Base-by-base conservation (phyloP, 768 basidiomycete species). In the Russula foetens region DNA sequence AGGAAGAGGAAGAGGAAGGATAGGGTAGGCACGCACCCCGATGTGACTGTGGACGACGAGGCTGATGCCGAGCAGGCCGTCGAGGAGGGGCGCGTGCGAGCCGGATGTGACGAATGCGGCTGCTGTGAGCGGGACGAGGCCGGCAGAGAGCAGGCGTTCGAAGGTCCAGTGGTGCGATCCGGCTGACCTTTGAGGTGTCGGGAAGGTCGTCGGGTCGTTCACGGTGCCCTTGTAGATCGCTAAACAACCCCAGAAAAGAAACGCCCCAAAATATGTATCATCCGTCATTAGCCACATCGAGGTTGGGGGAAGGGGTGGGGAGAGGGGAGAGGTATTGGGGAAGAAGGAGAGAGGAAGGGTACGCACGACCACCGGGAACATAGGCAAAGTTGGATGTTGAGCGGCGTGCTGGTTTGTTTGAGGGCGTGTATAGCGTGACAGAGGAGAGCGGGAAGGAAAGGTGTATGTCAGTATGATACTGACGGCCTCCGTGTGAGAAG, bases 1-100 rank as follows among this genome's bases (percentile, higher is more conserved):
- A 17, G 15, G 8, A n/a, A n/a, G n/a, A n/a, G n/a, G 26, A 4
- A 24, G 17, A 12, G 31, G 4, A 9, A 5, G 31, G 31, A 33
- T 9, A 33, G 31, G 31, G 9, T 5, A 33, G 31, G 31, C 31
- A 9, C 31, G 9, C 31, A 92, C 95, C 56, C 95, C 96, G 64
- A 99, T 90, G 71, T 99, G 95, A 74, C 88, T 91, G 77, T 98
- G 97, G 72, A 98, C 84, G 65, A 98, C 81, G 69, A 99, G 79
- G 51, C 85, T 85, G 62, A 94, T 78, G 17, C 87, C 94, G 56
- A 98, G 82, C 53, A 98, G 69, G 48, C 92, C 96, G 69, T 99
- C 97, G 47, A 98, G 73, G 65, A 97, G 75, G 4, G 97, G 92
- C 75, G 95, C 85, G 63, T 79, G 80, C 54, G 79, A 83, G 19